phyloP scores from a whole-genome alignment of 2,329 filamentous ascomycete species.

The Chrysosporium queenslandicum region DNA sequence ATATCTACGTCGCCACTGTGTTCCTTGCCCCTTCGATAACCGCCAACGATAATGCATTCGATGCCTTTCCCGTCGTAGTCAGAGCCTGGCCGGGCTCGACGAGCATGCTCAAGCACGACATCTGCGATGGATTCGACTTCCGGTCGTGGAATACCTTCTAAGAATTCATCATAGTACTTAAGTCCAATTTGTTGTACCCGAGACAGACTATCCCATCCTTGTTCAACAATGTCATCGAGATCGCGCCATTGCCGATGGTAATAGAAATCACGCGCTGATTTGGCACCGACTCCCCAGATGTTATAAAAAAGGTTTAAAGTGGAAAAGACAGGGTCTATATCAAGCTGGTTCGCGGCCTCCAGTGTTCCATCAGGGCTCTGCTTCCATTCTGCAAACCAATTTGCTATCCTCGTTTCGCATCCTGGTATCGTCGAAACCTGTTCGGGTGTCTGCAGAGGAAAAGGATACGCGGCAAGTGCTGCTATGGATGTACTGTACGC shows the following conservation, averaged over 20 bases:
- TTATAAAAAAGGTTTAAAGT: constrained; percentile 63
- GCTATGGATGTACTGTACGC: constrained; percentile 86
- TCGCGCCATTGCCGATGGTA: constrained; percentile 65
- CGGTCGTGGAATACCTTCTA: constrained; percentile 55
- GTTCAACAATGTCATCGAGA: constrained; percentile 74
- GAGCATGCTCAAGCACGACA: constrained; percentile 57
- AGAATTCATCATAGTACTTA: constrained; percentile 86
- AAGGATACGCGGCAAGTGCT: constrained; percentile 68
- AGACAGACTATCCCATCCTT: constrained; percentile 63
- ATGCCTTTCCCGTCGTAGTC: constrained; percentile 35
- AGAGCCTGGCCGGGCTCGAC: constrained; percentile 45
- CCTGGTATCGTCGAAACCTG: constrained; percentile 55
- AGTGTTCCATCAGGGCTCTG: constrained; percentile 48
- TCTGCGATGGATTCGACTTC: constrained; percentile 64
- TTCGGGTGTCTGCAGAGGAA: constrained; percentile 38
- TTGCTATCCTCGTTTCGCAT: constrained; percentile 69
- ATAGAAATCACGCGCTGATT: constrained; percentile 73
- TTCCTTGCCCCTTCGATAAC: constrained; percentile 68
- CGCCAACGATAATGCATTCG: constrained; percentile 61
- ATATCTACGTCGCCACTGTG: constrained; percentile 75
- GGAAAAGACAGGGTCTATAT: constrained; percentile 53
- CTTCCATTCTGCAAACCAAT: constrained; percentile 67
- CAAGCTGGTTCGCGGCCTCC: constrained; percentile 53
- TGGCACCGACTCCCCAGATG: constrained; percentile 86
- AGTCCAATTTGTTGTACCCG: constrained; percentile 86